Evolutionary conservation across 1,284 basidiomycete genomes (phyloP), one percentile per base, ranked within the genome.

Genomic region (Marasmius oreades): DNA sequence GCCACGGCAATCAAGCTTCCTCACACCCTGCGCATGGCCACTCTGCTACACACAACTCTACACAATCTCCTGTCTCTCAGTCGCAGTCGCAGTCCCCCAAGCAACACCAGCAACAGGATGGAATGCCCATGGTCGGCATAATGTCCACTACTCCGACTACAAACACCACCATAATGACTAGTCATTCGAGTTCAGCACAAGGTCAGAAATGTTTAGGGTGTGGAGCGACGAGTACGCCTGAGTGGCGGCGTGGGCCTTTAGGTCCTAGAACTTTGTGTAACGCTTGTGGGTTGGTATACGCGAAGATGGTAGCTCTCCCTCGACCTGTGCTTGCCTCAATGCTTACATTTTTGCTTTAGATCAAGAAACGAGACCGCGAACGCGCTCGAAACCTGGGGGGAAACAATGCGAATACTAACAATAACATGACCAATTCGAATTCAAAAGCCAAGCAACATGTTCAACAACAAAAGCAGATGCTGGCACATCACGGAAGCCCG

Each of bases 181-280:
- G 20, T 16, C 14, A 16, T 24, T 8, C 47, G 1, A 50, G 12
- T 18, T 4, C 47, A 20, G 18, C 47, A 26, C 24, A 50, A 33
- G 79, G 79, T 20, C 90, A 90, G 69, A 85, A 79, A 36, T 92
- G 89, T 69, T 73, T 89, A 31, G 90, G 88, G 28, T 92, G 89
- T 70, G 79, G 75, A 63, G 89, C 89, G 57, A 92, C 89, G n/a
- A 85, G 88, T 55, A 92, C 90, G 56, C 89, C 89, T 5, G 89
- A 92, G 74, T 92, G 90, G 89, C 76, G 89, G 55, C 72, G 89
- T 62, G 89, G 89, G 1, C 89, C 89, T 14, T 70, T 92, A 72
- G 89, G 86, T 51, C 87, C 87, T 7, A 76, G 86, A 60, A 90
- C 86, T 42, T 70, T 90, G 45, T 90, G 87, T 68, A 90, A 90